These are phyloP conservation scores for Ceratocystis diversiconidia DNA, from an alignment of 2,329 filamentous ascomycete genomes.

Conservation along the genomic window DNA sequence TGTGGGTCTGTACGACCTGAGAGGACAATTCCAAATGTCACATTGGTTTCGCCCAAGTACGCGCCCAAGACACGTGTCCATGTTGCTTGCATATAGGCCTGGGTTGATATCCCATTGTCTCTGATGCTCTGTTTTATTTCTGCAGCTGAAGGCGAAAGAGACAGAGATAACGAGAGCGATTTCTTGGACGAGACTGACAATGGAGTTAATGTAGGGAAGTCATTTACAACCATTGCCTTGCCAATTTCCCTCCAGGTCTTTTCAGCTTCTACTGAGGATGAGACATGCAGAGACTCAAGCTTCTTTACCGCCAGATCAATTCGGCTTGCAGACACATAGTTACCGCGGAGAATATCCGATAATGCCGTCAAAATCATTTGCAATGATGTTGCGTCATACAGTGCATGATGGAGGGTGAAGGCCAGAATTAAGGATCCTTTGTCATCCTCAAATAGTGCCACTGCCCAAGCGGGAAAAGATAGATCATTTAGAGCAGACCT, in stretches of 20 bases:
- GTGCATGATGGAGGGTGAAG: conserved; percentile 53
- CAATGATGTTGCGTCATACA: conserved; percentile 74
- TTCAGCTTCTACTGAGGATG: conserved; percentile 25
- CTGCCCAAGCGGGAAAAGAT: conserved; percentile 47
- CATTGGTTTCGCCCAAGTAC: conserved; percentile 59
- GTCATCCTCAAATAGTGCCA: conserved; percentile 32
- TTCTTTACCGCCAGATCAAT: background rate
- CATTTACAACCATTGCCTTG: conserved; percentile 42
- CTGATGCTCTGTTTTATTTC: conserved; percentile 43
- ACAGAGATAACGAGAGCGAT: conserved; percentile 23
- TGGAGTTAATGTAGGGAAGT: conserved; percentile 65
- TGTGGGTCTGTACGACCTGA: conserved; percentile 55
- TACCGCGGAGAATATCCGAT: conserved; percentile 21
- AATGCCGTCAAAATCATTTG: conserved; percentile 50
- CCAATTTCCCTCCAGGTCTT: conserved; percentile 51
- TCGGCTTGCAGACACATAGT: conserved; percentile 4
- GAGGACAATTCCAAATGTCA: conserved; percentile 68
- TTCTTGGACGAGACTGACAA: conserved; percentile 29
- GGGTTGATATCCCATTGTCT: conserved; percentile 51
- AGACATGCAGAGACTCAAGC: background rate
- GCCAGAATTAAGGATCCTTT: conserved; percentile 26
- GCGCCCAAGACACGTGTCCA: conserved; percentile 64
- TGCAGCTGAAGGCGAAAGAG: conserved; percentile 1
- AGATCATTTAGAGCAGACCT: conserved; percentile 30
- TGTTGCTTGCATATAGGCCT: conserved; percentile 59